A percentile compares a stretch with the other conserved stretches of the same genome.
These are phyloP conservation scores for Linum trigynum DNA, from an alignment of 345 rosid genomes.

Conservation along the genomic window DNA sequence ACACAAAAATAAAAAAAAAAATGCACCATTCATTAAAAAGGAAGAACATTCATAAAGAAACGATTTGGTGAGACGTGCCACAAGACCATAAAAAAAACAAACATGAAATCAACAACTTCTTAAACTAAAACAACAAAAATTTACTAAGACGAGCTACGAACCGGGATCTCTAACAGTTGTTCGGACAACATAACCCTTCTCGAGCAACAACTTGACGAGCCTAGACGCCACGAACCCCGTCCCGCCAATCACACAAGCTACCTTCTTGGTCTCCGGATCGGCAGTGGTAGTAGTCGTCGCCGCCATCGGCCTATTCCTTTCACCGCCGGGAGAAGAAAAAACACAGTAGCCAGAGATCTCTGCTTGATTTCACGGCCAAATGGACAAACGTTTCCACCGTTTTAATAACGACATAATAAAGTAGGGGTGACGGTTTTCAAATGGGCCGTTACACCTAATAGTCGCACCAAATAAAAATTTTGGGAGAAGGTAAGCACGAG, in stretches of 20 bases:
- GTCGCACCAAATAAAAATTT: too few species aligned
- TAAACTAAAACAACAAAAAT: not conserved
- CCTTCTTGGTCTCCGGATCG: constrained; percentile 21
- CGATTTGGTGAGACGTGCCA: not conserved
- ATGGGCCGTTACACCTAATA: too few species aligned
- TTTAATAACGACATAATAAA: too few species aligned
- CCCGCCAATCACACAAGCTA: constrained; percentile 78
- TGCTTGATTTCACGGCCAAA: too few species aligned
- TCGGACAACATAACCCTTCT: constrained; percentile 66
- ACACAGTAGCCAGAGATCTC: too few species aligned
- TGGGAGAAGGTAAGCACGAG: too few species aligned
- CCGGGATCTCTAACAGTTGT: constrained; percentile 79
- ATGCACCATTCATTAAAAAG: not conserved
- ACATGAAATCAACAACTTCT: not conserved
- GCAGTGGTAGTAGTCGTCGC: not conserved
- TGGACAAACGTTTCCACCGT: too few species aligned
- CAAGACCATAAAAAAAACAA: not conserved
- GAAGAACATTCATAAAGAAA: not conserved
- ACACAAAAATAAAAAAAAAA: not conserved
- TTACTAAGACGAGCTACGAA: constrained; percentile 9
- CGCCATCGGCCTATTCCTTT: not conserved
- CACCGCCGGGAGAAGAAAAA: too few species aligned
- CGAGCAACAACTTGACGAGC: constrained; percentile 60
- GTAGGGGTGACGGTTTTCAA: too few species aligned
- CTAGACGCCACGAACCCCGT: constrained; percentile 63